These are phyloP conservation scores for Cutaneotrichosporon sp. DNA, from an alignment of 1,284 basidiomycete genomes.

Conservation along the genomic window DNA sequence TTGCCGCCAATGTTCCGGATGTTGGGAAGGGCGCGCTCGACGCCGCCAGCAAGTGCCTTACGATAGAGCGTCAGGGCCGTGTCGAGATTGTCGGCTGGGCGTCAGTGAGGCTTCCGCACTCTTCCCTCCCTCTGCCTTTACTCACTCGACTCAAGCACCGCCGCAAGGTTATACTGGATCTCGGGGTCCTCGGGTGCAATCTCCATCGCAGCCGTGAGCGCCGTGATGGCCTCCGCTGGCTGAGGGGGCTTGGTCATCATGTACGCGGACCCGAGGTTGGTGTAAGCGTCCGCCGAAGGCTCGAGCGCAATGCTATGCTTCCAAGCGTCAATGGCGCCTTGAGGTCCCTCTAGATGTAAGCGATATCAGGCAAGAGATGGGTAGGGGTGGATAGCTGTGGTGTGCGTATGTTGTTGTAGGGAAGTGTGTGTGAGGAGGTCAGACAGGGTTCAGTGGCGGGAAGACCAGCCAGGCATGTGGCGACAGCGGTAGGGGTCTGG, in stretches of 20 bases:
- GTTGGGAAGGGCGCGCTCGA: slow-evolving; percentile 47
- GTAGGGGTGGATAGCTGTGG: no score
- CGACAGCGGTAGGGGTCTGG: no score
- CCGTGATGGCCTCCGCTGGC: slow-evolving; percentile 83
- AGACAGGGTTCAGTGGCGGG: no score
- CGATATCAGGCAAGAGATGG: no score
- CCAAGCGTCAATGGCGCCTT: slow-evolving; percentile 83
- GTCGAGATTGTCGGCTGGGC: slow-evolving; percentile 42
- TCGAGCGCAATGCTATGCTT: slow-evolving; percentile 76
- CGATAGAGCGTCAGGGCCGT: slow-evolving; percentile 43
- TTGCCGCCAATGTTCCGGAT: slow-evolving; percentile 45
- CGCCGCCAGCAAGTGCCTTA: slow-evolving; percentile 42
- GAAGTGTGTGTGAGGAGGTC: no score
- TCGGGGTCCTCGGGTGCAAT: slow-evolving; percentile 89
- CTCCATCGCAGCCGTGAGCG: slow-evolving; percentile 77
- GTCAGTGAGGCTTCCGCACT: no score
- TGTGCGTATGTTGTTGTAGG: no score
- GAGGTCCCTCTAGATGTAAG: no score
- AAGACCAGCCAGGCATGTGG: no score
- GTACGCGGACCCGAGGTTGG: slow-evolving; percentile 90
- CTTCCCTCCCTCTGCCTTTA: no score
- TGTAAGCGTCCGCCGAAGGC: slow-evolving; percentile 87
- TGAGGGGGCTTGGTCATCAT: slow-evolving; percentile 78
- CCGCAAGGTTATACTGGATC: slow-evolving; percentile 85
- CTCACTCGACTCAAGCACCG: slow-evolving; percentile 47